These are phyloP conservation scores for Schwanniomyces occidentalis DNA, from an alignment of 805 yeast genomes.

Conservation along the genomic window DNA sequence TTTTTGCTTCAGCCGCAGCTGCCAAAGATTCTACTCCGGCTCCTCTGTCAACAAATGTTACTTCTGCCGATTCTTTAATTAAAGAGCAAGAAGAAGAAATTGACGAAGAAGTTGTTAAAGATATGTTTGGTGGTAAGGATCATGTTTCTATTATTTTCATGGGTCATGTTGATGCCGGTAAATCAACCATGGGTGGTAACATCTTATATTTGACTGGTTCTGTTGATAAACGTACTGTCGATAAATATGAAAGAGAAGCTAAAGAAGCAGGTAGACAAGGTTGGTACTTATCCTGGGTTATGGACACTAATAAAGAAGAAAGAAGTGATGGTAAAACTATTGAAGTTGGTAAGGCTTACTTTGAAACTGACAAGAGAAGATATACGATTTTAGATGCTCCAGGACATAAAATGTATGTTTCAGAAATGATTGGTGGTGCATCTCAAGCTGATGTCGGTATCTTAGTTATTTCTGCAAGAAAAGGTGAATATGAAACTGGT, in stretches of 20 bases:
- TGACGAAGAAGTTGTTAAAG: conserved; percentile 85
- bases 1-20: conserved; percentile 10
- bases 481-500: conserved; percentile 99
- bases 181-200: conserved; percentile 99
- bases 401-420: conserved; percentile 98
- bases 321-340: conserved; percentile 98
- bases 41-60: conserved; percentile 6
- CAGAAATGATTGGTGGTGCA: conserved; percentile 99
- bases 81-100: conserved; percentile 78
- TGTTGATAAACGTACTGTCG: conserved; percentile 97
- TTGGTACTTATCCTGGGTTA: conserved; percentile 99
- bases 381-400: conserved; percentile 99
- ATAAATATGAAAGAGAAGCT: conserved; percentile 97
- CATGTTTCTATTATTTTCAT: conserved; percentile 95
- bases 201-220: conserved; percentile 90
- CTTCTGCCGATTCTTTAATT: conserved; percentile 50
- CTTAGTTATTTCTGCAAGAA: conserved; percentile 95
- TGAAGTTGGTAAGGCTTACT: conserved; percentile 96
- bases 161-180: conserved; percentile 99
- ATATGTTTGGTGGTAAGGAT: conserved; percentile 96
- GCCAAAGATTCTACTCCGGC: conserved; percentile 14
- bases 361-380: conserved; percentile 97
- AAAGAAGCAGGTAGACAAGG: conserved; percentile 99
- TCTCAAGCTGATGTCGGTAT: conserved; percentile 99
- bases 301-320: conserved; percentile 99